A percentile compares a stretch with the other conserved stretches of the same genome.
These are phyloP conservation scores for Cladophialophora immunda DNA, from an alignment of 2,329 filamentous ascomycete genomes.

Conservation along the genomic window DNA sequence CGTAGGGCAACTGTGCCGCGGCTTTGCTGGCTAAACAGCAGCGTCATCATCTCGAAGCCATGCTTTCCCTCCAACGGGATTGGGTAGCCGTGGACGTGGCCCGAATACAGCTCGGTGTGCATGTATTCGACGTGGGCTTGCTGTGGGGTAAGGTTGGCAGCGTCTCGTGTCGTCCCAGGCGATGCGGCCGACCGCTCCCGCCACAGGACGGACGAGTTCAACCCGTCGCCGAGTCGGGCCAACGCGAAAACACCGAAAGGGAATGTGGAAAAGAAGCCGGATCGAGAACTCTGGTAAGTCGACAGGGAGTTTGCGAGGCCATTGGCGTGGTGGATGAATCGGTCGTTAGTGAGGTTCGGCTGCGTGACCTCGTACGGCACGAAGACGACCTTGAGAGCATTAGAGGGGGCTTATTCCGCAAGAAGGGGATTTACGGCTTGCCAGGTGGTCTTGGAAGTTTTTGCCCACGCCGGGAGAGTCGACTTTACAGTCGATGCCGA, in stretches of 20 bases:
- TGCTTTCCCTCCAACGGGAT: conserved; percentile 57
- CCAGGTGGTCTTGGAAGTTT: conserved; percentile 60
- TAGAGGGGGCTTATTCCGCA: conserved; percentile 52
- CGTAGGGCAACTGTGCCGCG: conserved; percentile 63
- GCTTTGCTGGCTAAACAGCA: conserved; percentile 65
- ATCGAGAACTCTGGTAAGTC: conserved; percentile 66
- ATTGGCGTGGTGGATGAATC: conserved; percentile 62
- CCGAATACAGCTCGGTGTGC: conserved; percentile 62
- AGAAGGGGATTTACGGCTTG: conserved; percentile 36
- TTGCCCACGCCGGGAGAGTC: conserved; percentile 62
- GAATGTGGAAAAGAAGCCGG: conserved; percentile 66
- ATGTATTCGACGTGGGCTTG: conserved; percentile 71
- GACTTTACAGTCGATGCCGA: conserved; percentile 55
- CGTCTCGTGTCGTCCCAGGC: conserved; percentile 51
- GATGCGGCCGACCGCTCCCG: not conserved
- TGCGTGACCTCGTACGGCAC: conserved; percentile 61
- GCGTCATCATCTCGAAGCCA: conserved; percentile 65
- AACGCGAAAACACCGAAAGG: conserved; percentile 71
- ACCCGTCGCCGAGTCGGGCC: conserved; percentile 66
- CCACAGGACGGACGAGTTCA: conserved; percentile 42
- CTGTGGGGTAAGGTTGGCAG: conserved; percentile 64
- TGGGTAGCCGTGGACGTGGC: conserved; percentile 2
- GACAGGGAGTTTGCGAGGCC: conserved; percentile 58
- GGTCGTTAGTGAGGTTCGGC: conserved; percentile 63
- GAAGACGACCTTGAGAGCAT: conserved; percentile 66